Base-by-base conservation (phyloP, 768 basidiomycete species). In the Gelatoporia subvermispora region DNA sequence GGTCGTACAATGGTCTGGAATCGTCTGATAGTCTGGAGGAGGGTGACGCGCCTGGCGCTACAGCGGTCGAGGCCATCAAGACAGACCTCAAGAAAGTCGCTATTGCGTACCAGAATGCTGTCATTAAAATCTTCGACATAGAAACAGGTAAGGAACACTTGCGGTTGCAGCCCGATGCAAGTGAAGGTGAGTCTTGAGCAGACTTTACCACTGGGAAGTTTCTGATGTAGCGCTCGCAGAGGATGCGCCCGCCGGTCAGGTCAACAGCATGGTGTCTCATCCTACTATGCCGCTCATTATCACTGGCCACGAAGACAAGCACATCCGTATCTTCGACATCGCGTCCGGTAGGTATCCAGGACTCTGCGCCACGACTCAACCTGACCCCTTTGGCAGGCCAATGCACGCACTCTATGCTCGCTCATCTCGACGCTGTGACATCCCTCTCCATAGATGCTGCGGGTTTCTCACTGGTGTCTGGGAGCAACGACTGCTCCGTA, bases 231-330 rank as follows among this genome's bases (percentile, higher is more conserved):
- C 24, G 25, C 3, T 17, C 9, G 45, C 42, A 51, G 41, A 65
- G 85, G 93, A 93, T 59, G 86, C 80, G 2, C 81, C 85, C 11
- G 73, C 81, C 31, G 87, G 86, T 1, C 92, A 93, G 63, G 84
- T 91, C 53, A 96, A 93, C 67, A 76, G 82, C 50, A 81, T 95
- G 51, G 82, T 81, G 24, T 93, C 93, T 35, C 93, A 96, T 71
- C 93, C 93, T 8, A 93, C 89, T 2, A 83, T 91, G 78, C 79
- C 89, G 4, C 70, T 94, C 20, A 78, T 98, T 35, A 82, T 95
- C 4, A 87, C 90, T 21, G 96, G 84, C 0, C 89, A 94, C 63
- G 95, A 97, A 68, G 94, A 97, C 72, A 94, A 91, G 59, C 84
- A 82, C 60, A 89, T 98, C 59, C 79, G 91, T 28, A 80, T 98